Percentiles rank a stretch among this genome's conserved stretches.
phyloP scores from a whole-genome alignment of 2,329 filamentous ascomycete genomes.

The Ceratocystis huliohia region DNA sequence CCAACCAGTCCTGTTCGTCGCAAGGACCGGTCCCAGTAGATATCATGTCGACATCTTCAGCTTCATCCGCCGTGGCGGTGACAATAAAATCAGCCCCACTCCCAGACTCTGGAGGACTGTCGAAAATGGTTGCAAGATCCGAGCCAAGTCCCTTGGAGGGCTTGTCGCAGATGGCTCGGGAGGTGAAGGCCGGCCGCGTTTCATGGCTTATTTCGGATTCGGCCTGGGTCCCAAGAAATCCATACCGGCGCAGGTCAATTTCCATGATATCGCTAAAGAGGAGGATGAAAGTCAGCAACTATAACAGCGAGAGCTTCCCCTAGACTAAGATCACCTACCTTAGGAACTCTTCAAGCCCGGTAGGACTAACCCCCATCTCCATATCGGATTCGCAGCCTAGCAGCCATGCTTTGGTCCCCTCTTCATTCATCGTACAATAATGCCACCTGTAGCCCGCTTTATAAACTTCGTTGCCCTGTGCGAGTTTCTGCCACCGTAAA shows the following conservation, averaged over 20 bases:
- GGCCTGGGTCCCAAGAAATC: constrained; percentile 71
- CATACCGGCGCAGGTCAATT: constrained; percentile 83
- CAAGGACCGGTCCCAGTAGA: constrained; percentile 36
- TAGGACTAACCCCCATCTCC: constrained; percentile 51
- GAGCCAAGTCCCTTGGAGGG: constrained; percentile 57
- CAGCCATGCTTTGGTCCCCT: constrained; percentile 92
- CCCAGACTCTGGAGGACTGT: constrained; percentile 68
- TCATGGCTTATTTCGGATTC: constrained; percentile 38
- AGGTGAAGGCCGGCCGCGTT: not conserved
- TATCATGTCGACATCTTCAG: constrained; percentile 53
- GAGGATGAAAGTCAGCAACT: constrained; percentile 22
- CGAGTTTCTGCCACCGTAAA: constrained; percentile 86
- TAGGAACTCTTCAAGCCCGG: constrained; percentile 75
- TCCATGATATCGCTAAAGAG: constrained; percentile 65
- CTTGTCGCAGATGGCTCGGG: not conserved
- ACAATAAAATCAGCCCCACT: constrained; percentile 85
- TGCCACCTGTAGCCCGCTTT: constrained; percentile 90
- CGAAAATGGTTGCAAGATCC: constrained; percentile 75
- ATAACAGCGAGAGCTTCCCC: not conserved
- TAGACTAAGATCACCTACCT: constrained; percentile 33
- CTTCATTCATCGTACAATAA: constrained; percentile 91
- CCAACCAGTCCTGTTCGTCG: constrained; percentile 43
- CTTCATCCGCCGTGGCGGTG: constrained; percentile 72
- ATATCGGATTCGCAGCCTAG: constrained; percentile 78
- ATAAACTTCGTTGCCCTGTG: constrained; percentile 89